Evolutionary conservation across 2,329 filamentous ascomycete genomes (phyloP).

Genomic region (Pyricularia grisea): DNA sequence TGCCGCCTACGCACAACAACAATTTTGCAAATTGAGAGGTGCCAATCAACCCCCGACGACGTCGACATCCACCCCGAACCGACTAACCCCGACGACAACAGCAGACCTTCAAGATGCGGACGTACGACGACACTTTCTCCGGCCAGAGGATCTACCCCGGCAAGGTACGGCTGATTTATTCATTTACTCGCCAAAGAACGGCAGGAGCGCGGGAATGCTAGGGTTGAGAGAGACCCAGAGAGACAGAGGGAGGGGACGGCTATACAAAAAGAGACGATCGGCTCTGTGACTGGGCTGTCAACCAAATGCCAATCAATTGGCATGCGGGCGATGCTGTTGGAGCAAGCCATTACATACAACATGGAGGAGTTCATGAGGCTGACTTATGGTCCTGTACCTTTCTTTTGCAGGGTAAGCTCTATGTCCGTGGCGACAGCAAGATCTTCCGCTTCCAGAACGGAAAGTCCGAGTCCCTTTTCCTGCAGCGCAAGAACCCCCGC

Average conservation of each 20-base stretch:
- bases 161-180: constrained; percentile 41
- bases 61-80: constrained; percentile 18
- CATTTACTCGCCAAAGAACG: not conserved
- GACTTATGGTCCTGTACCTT: not conserved
- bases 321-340: not conserved
- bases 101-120: constrained; percentile 46
- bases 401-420: constrained; percentile 84
- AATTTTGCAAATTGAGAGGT: constrained; percentile 15
- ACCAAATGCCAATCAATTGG: not conserved
- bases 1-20: constrained; percentile 9
- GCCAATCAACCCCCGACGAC: not conserved
- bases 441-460: constrained; percentile 99
- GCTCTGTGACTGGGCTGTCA: not conserved
- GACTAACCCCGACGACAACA: constrained; percentile 21
- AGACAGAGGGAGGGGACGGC: not conserved
- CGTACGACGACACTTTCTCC: constrained; percentile 59
- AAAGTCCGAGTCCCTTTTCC: constrained; percentile 99
- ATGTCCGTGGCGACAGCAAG: constrained; percentile 99
- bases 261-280: not conserved
- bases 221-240: not conserved
- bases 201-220: not conserved
- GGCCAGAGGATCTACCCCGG: constrained; percentile 59
- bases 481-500: constrained; percentile 99
- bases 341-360: not conserved
- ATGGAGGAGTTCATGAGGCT: not conserved